A percentile compares a stretch with the other conserved stretches of the same genome.
Evolutionary conservation across 306 rosid genomes (phyloP).

Genomic region (Neltuma alba): DNA sequence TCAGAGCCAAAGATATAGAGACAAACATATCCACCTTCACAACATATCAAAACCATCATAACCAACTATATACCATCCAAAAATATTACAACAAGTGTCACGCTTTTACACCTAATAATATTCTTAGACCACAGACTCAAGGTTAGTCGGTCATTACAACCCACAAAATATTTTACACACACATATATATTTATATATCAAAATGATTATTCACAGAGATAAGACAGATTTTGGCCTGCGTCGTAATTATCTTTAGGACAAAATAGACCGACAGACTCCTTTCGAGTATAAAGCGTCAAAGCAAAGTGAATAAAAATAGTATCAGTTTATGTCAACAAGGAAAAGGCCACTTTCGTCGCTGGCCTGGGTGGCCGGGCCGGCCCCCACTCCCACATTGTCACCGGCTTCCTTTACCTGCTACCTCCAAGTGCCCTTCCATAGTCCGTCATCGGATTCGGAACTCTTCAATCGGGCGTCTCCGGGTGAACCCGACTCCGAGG

Average conservation of each 20-base stretch:
- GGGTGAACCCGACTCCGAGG: constrained; percentile 14
- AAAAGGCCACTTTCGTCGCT: not conserved
- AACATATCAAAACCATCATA: too few species aligned
- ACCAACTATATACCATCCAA: too few species aligned
- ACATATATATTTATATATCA: too few species aligned
- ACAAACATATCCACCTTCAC: not conserved
- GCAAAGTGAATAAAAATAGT: not conserved
- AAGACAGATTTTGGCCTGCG: not conserved
- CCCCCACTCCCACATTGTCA: not conserved
- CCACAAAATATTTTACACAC: too few species aligned
- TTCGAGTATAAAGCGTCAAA: not conserved
- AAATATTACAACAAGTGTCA: not conserved
- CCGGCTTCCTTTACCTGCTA: constrained; percentile 4
- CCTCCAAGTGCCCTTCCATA: constrained; percentile 41
- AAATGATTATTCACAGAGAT: not conserved
- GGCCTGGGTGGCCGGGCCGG: not conserved
- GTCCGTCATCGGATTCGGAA: constrained; percentile 9
- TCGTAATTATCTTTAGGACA: not conserved
- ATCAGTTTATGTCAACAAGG: not conserved
- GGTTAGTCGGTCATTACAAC: too few species aligned
- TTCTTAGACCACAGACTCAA: too few species aligned
- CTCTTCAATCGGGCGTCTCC: not conserved
- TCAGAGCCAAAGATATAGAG: not conserved
- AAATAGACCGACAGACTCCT: not conserved
- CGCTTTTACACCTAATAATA: not conserved